phyloP scores from a whole-genome alignment of 352 stramenopile genomes.

The Phytophthora capsici region DNA sequence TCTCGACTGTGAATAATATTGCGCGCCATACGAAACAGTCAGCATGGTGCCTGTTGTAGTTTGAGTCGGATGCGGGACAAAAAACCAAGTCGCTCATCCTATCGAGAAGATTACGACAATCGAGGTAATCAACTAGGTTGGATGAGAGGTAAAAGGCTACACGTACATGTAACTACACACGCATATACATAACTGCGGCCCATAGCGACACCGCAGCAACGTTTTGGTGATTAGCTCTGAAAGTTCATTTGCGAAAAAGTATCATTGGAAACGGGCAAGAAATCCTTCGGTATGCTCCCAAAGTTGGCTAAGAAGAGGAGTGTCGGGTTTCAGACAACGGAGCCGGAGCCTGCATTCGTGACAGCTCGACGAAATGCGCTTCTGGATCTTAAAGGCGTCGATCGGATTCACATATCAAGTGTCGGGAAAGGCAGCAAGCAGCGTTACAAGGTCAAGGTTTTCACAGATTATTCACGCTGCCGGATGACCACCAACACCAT shows the following conservation, averaged over 20 bases:
- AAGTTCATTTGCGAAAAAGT: not conserved
- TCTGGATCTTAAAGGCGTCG: conserved; percentile 9
- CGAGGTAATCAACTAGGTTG: conserved; percentile 4
- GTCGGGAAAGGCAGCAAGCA: not conserved
- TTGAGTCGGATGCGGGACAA: not conserved
- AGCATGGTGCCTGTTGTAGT: no score
- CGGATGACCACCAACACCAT: conserved; percentile 4
- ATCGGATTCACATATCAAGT: conserved; percentile 6
- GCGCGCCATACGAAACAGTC: no score
- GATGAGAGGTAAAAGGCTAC: not conserved
- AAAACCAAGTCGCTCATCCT: conserved; percentile 1
- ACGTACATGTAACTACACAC: not conserved
- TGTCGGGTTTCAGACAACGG: conserved; percentile 10
- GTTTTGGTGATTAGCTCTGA: not conserved
- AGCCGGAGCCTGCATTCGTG: conserved; percentile 8
- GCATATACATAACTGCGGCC: no score
- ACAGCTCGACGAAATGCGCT: conserved; percentile 11
- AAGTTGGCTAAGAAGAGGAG: conserved; percentile 16
- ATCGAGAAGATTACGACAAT: conserved; percentile 1
- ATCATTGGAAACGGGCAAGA: not conserved
- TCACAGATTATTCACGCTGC: conserved; percentile 2
- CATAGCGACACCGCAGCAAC: not conserved
- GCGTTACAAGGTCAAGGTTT: conserved; percentile 10
- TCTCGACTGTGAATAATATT: no score
- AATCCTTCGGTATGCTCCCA: conserved; percentile 6